Base-by-base conservation (phyloP, 192 early-diverging fungal genomes). In the Jimgerdemannia lactiflua region DNA sequence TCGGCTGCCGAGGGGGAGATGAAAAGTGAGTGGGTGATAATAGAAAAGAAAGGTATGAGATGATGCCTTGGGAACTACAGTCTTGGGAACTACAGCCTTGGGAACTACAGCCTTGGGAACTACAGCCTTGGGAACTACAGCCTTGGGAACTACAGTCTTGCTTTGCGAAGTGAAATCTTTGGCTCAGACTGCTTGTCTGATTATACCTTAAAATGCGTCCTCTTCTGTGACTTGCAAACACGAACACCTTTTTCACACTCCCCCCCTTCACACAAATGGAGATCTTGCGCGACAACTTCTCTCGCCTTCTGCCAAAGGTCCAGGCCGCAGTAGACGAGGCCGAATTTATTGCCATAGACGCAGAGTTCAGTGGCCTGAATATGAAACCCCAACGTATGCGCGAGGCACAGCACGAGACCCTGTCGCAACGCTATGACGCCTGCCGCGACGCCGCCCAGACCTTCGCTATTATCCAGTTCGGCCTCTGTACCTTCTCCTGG, bases 261-360 rank as follows among this genome's bases (percentile, higher is more conserved):
- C 44, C 20, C 42, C 9, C 44, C 3, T 9, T 29, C 29, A 1
- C 29, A 29, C 29, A 29, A 29, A 92, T 92, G 91, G 89, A 92
- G 72, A 86, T 92, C 19, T 43, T 79, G 3, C 77, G 78, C 29
- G 75, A 83, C 4, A 83, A 82, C 20, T 88, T 92, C 76, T 73
- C 77, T 43, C 70, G 71, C 17, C 67, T 78, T 4, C 76, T 92
- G 59, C 82, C 85, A 20, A 20, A 54, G 4, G 74, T 92, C 3
- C 64, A 78, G 43, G 76, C 83, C 19, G 88, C 89, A 7, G 88
- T 92, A 71, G 43, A 81, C 11, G 83, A 77, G 43, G 79, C 80
- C 64, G 90, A 92, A 54, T 86, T 90, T 75, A 75, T 92, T 17
- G 86, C 90, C 11, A 80, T 92, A 43, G 91, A 92, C 72, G 82